A percentile compares a stretch with the other conserved stretches of the same genome.
Conservation (phyloP, 768 basidiomycete genomes). For the Ramaria sp. region DNA sequence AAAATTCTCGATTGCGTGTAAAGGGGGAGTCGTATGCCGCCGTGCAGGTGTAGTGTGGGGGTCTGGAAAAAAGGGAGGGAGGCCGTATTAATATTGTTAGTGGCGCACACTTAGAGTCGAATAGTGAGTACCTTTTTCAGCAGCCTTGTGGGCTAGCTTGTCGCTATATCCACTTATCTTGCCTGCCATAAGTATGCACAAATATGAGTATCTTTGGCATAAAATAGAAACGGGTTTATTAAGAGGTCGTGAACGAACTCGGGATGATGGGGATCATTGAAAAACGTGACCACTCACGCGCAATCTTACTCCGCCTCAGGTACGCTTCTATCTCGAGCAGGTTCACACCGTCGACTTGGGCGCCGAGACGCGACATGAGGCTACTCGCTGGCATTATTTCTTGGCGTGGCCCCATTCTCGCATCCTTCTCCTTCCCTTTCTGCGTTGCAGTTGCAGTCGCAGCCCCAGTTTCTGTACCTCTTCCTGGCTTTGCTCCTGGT, state of each 20-base stretch:
- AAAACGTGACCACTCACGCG: constrained; percentile 29
- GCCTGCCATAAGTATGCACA: constrained; percentile 28
- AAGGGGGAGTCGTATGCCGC: constrained; percentile 48
- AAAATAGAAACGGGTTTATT: no score
- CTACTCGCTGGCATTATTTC: constrained; percentile 54
- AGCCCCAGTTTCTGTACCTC: not conserved
- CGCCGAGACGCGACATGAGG: constrained; percentile 55
- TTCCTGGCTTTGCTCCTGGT: constrained; percentile 11
- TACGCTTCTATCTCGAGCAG: constrained; percentile 75
- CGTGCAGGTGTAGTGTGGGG: not conserved
- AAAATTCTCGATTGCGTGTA: constrained; percentile 75
- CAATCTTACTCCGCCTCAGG: constrained; percentile 68
- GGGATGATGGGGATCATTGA: not conserved
- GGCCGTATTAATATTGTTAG: no score
- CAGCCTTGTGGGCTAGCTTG: constrained; percentile 36
- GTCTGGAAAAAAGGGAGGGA: not conserved
- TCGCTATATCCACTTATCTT: constrained; percentile 85
- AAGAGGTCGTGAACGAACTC: constrained; percentile 27
- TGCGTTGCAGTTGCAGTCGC: no score
- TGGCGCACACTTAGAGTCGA: no score
- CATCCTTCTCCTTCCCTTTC: constrained; percentile 1
- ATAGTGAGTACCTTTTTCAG: constrained; percentile 18
- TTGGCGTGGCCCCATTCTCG: not conserved
- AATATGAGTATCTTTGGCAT: no score
- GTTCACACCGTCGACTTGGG: constrained; percentile 66